A percentile compares a stretch with the other conserved stretches of the same genome.
Conservation (phyloP, 768 basidiomycete genomes). For the Brasilioporus rufonigricans region DNA sequence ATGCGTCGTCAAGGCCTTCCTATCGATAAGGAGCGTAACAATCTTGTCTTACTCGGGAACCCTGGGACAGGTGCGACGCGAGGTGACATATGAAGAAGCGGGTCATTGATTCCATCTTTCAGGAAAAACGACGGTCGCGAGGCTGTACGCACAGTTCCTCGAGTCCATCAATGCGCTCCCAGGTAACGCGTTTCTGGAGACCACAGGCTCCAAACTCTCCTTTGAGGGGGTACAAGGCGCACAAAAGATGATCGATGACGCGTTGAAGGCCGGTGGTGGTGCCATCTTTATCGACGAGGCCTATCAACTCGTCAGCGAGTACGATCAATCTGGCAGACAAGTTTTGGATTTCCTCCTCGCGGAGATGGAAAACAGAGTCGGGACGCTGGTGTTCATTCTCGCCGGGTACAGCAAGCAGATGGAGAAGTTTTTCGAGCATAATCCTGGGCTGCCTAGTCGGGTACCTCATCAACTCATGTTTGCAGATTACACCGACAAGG, state of each 20-base stretch:
- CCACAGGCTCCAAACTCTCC: conserved; percentile 59
- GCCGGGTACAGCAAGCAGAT: conserved; percentile 72
- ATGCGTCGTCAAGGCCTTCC: conserved; percentile 52
- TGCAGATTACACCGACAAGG: conserved; percentile 57
- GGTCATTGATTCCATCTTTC: neutral
- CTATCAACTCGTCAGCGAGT: conserved; percentile 57
- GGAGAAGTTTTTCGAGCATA: conserved; percentile 78
- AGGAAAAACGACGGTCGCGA: conserved; percentile 73
- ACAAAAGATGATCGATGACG: conserved; percentile 50
- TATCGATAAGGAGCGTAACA: conserved; percentile 55
- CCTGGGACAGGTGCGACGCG: conserved; percentile 62
- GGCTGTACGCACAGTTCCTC: conserved; percentile 63
- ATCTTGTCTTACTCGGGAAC: conserved; percentile 63
- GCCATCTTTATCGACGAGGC: conserved; percentile 73
- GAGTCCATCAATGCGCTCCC: conserved; percentile 54
- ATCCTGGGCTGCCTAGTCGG: conserved; percentile 66
- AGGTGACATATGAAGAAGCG: neutral
- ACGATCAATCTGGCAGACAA: conserved; percentile 49
- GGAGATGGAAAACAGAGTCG: conserved; percentile 72
- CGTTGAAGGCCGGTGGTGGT: conserved; percentile 58
- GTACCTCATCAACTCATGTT: conserved; percentile 63
- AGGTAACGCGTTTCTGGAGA: conserved; percentile 56
- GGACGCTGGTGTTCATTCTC: conserved; percentile 65
- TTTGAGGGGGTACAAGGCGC: conserved; percentile 54
- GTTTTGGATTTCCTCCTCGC: conserved; percentile 71